These are phyloP conservation scores for Ogataea paradorogensis DNA, from an alignment of 805 yeast species.

Conservation along the genomic window DNA sequence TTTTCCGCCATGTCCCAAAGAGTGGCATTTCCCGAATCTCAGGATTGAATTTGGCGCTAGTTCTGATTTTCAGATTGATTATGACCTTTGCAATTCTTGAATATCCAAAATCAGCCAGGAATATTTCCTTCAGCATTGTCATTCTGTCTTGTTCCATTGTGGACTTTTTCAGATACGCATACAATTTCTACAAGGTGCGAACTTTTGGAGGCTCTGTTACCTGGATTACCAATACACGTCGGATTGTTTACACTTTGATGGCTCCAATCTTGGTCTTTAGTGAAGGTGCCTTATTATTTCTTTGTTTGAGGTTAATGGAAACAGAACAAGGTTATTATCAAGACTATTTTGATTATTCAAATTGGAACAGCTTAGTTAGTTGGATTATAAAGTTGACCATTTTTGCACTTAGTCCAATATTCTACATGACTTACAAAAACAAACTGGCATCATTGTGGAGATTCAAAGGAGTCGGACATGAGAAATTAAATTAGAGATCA, in stretches of 20 bases:
- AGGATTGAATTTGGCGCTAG: conserved; percentile 10
- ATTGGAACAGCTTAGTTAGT: conserved; percentile 10
- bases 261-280: conserved; percentile 22
- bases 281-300: conserved; percentile 24
- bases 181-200: conserved; percentile 28
- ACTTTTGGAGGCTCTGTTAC: conserved; percentile 21
- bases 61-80: conserved; percentile 12
- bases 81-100: conserved; percentile 20
- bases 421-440: conserved; percentile 24
- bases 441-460: conserved; percentile 18
- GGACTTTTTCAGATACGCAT: conserved; percentile 25
- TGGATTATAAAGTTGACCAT: conserved; percentile 13
- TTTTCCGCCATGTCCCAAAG: conserved; percentile 18
- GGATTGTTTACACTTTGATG: conserved; percentile 14
- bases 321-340: conserved; percentile 17
- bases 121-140: conserved; percentile 22
- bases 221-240: conserved; percentile 19
- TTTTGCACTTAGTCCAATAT: conserved; percentile 20
- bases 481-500: conserved; percentile 11
- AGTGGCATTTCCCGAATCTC: conserved; percentile 13
- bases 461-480: not conserved
- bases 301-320: conserved; percentile 21
- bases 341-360: conserved; percentile 18
- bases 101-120: conserved; percentile 29
- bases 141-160: conserved; percentile 22